Conservation (phyloP, 2,329 filamentous ascomycete genomes). For the Xenosphaeropsis pyriputrescens region DNA sequence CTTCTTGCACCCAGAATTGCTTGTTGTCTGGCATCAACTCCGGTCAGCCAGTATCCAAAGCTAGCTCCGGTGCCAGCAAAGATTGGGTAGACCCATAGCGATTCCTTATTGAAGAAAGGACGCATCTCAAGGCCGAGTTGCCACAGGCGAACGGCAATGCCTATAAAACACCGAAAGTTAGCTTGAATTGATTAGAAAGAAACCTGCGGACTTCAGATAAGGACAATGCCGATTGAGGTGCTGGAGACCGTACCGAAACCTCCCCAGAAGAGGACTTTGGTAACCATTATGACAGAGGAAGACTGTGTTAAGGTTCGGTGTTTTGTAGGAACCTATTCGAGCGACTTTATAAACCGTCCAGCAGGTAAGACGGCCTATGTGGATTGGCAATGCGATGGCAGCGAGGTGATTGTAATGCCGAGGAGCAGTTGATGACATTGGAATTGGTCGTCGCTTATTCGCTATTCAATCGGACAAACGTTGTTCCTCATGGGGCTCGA, state of each 20-base stretch:
- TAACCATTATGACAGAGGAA: conserved; percentile 14
- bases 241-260: conserved; percentile 64
- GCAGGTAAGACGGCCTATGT: too few relatives aligned
- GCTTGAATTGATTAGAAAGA: too few relatives aligned
- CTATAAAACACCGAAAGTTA: conserved; percentile 28
- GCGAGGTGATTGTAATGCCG: background rate
- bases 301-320: background rate
- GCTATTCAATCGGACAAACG: background rate
- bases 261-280: conserved; percentile 65
- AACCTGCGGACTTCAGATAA: background rate
- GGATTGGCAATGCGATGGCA: too few relatives aligned
- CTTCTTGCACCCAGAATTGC: conserved; percentile 66
- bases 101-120: conserved; percentile 73
- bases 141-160: conserved; percentile 84
- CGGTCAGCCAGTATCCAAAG: conserved; percentile 95
- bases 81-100: conserved; percentile 82
- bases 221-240: conserved; percentile 5
- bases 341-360: too few relatives aligned
- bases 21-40: conserved; percentile 72
- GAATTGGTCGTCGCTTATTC: background rate
- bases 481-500: too few relatives aligned
- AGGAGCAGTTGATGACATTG: background rate
- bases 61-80: conserved; percentile 76
- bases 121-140: conserved; percentile 98
- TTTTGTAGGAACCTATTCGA: background rate